phyloP scores from a whole-genome alignment of 768 basidiomycete species.

The Mycena albidolilacea region DNA sequence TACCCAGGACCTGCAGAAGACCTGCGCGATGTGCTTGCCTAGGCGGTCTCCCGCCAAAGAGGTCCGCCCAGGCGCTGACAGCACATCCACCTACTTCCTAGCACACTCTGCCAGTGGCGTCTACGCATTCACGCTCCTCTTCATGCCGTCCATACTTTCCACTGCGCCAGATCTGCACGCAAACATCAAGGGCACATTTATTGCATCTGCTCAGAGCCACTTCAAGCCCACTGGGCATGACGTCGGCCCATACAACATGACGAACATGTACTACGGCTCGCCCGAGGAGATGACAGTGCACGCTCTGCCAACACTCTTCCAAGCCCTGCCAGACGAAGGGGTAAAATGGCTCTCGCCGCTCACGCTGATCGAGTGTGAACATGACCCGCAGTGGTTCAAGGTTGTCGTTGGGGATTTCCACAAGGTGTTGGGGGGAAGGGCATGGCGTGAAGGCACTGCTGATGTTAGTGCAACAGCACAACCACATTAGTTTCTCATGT shows the following conservation, averaged over 20 bases:
- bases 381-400: conserved; percentile 22
- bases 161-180: neutral
- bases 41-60: conserved; percentile 60
- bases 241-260: neutral
- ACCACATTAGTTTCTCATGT: conserved; percentile 20
- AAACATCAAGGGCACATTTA: neutral
- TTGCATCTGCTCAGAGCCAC: conserved; percentile 8
- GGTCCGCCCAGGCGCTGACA: conserved; percentile 48
- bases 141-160: neutral
- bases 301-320: neutral
- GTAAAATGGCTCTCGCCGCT: neutral
- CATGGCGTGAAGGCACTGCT: neutral
- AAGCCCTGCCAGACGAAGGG: neutral
- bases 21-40: conserved; percentile 71
- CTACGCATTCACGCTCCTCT: neutral
- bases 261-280: conserved; percentile 15
- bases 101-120: neutral
- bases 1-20: conserved; percentile 72
- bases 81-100: neutral
- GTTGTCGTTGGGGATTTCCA: conserved; percentile 9
- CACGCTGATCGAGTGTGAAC: neutral
- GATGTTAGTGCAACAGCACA: conserved; percentile 13
- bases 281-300: neutral
- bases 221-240: neutral
- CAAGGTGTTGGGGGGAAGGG: conserved; percentile 5